A percentile compares a stretch with the other conserved stretches of the same genome.
Conservation (phyloP, 2,329 filamentous ascomycete genomes). For the Pezicula carpinea region DNA sequence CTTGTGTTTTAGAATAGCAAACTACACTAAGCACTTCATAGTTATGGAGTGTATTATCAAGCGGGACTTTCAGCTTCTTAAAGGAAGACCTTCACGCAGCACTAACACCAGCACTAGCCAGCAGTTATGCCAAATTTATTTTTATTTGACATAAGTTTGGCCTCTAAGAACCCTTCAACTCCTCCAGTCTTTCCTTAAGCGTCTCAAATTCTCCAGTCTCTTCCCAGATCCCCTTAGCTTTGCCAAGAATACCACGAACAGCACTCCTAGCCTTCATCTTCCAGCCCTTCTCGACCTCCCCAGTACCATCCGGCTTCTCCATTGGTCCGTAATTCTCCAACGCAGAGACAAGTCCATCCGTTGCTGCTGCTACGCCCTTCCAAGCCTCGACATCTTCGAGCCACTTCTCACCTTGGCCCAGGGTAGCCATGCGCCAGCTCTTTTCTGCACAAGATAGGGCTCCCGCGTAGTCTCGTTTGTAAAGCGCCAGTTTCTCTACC, state of each 20-base stretch:
- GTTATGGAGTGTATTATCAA: no score
- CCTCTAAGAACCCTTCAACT: slow-evolving; percentile 35
- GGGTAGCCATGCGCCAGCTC: slow-evolving; percentile 72
- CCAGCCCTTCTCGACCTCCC: slow-evolving; percentile 74
- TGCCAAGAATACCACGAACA: slow-evolving; percentile 76
- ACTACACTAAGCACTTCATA: no score
- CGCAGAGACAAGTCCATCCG: slow-evolving; percentile 74
- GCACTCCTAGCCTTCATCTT: slow-evolving; percentile 83
- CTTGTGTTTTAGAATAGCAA: no score
- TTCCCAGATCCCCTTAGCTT: slow-evolving; percentile 79
- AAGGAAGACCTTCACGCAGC: no score
- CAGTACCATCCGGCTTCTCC: slow-evolving; percentile 51
- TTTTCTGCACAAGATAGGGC: slow-evolving; percentile 85
- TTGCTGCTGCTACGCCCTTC: slow-evolving; percentile 57
- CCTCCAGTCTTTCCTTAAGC: slow-evolving; percentile 53
- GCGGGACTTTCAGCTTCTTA: no score
- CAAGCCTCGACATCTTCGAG: slow-evolving; percentile 43
- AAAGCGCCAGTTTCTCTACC: slow-evolving; percentile 66
- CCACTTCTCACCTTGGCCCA: slow-evolving; percentile 34
- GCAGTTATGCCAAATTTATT: no score
- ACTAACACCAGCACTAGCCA: no score
- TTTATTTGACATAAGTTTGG: no score
- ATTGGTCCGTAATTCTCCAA: slow-evolving; percentile 74
- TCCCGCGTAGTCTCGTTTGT: slow-evolving; percentile 63
- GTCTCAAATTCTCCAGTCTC: slow-evolving; percentile 63